Evolutionary conservation across 2,329 filamentous ascomycete species (phyloP).

Genomic region (Ophiostoma himal-ulmi): DNA sequence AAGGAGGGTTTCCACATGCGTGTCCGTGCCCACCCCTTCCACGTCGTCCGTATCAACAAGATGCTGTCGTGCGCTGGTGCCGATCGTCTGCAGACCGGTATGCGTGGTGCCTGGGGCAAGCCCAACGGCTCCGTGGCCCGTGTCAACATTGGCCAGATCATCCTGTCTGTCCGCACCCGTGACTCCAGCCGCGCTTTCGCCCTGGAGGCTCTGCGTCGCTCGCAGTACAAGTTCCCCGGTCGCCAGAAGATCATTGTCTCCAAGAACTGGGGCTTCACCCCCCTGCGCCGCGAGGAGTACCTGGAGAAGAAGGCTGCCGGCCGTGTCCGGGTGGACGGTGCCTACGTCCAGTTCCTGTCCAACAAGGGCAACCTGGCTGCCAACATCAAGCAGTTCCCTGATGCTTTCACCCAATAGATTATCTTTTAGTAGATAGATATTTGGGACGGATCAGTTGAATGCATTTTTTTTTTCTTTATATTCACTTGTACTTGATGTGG

Average conservation of each 20-base stretch:
- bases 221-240: conserved; percentile 99
- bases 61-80: conserved; percentile 99
- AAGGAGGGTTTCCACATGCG: conserved; percentile 71
- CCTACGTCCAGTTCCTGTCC: conserved; percentile 98
- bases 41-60: conserved; percentile 99
- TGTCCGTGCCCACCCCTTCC: conserved; percentile 92
- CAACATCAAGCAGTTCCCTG: conserved; percentile 94
- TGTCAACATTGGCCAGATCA: conserved; percentile 99
- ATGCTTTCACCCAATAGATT: conserved; percentile 62
- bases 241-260: conserved; percentile 99
- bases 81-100: conserved; percentile 99
- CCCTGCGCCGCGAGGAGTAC: conserved; percentile 96
- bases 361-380: conserved; percentile 80
- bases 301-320: conserved; percentile 89
- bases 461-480: conserved; percentile 14
- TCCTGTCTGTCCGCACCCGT: conserved; percentile 94
- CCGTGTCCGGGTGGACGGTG: conserved; percentile 93
- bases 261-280: conserved; percentile 99
- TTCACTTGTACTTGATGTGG: conserved; percentile 15
- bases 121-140: conserved; percentile 97
- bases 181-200: conserved; percentile 84
- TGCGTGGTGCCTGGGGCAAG: conserved; percentile 99
- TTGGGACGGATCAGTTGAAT: conserved; percentile 11
- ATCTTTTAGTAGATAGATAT: not conserved
- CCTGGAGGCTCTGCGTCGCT: conserved; percentile 97